A percentile compares a stretch with the other conserved stretches of the same genome.
Evolutionary conservation across 495 filamentous ascomycete species (phyloP).

Genomic region (Trichocladium uniseriatum): DNA sequence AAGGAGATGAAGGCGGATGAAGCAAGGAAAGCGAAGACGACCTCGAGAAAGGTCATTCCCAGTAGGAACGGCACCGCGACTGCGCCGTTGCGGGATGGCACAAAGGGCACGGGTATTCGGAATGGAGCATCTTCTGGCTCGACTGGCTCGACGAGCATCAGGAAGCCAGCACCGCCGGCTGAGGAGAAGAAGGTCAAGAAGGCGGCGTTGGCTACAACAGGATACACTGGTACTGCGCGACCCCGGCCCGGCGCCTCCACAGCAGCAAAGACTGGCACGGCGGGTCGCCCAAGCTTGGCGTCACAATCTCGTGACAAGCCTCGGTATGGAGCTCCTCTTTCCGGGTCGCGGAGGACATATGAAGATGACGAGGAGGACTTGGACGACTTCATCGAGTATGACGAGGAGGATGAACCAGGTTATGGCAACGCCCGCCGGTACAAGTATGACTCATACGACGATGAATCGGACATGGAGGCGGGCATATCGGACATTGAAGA

Average conservation of each 20-base stretch:
- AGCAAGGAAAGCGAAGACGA: slow-evolving; percentile 11
- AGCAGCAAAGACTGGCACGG: slow-evolving; percentile 19
- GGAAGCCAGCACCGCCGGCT: slow-evolving; percentile 9
- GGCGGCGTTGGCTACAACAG: slow-evolving; percentile 46
- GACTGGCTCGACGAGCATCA: slow-evolving; percentile 7
- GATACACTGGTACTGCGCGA: slow-evolving; percentile 48
- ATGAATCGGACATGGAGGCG: slow-evolving; percentile 54
- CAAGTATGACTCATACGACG: slow-evolving; percentile 25
- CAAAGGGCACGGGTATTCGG: slow-evolving; percentile 2
- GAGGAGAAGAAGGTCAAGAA: slow-evolving; percentile 49
- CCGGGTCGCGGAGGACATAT: slow-evolving; percentile 29
- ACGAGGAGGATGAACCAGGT: slow-evolving; percentile 33
- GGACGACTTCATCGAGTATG: slow-evolving; percentile 46
- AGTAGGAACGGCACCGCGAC: slow-evolving; percentile 19
- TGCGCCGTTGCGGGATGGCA: slow-evolving; percentile 14
- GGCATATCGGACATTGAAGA: slow-evolving; percentile 49
- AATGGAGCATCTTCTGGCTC: slow-evolving; percentile 11
- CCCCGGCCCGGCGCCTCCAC: slow-evolving; percentile 29
- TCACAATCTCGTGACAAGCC: slow-evolving; percentile 17
- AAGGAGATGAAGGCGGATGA: slow-evolving; percentile 35
- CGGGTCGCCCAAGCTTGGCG: slow-evolving; percentile 14
- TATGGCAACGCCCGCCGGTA: slow-evolving; percentile 20
- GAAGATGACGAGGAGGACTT: slow-evolving; percentile 48
- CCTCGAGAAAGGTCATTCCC: not conserved
- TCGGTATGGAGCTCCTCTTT: slow-evolving; percentile 19